These are phyloP conservation scores for Penicillium lagena DNA, from an alignment of 495 filamentous ascomycete species.

Conservation along the genomic window DNA sequence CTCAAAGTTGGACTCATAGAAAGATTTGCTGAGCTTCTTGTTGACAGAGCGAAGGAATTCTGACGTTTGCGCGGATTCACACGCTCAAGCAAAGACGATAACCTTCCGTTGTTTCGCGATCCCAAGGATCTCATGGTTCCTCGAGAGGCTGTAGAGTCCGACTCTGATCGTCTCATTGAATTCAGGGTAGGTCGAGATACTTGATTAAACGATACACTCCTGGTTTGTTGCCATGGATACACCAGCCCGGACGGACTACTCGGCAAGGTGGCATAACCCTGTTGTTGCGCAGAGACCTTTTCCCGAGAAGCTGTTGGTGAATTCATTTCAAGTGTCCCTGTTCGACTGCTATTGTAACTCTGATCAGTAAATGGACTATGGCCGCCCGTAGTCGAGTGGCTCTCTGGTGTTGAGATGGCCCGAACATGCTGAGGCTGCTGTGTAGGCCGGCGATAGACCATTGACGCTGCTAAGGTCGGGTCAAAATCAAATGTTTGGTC, in stretches of 20 bases:
- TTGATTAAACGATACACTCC: conserved; percentile 14
- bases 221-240: conserved; percentile 17
- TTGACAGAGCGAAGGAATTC: conserved; percentile 1
- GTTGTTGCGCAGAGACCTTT: not conserved
- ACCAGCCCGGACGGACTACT: conserved; percentile 16
- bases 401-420: conserved; percentile 5
- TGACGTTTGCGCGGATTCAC: conserved; percentile 15
- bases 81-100: conserved; percentile 19
- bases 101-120: conserved; percentile 11
- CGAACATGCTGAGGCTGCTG: conserved; percentile 3
- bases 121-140: conserved; percentile 4
- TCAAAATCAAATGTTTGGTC: conserved; percentile 31
- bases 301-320: not conserved
- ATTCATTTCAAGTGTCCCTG: conserved; percentile 2
- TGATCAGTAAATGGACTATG: conserved; percentile 15
- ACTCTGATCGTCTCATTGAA: conserved; percentile 15
- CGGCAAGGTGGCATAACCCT: conserved; percentile 9
- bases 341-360: conserved; percentile 14
- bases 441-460: conserved; percentile 21
- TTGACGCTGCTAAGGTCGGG: conserved; percentile 16
- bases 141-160: conserved; percentile 15
- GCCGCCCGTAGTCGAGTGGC: not conserved
- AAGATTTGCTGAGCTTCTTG: conserved; percentile 5
- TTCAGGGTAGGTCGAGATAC: not conserved
- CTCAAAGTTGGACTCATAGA: not conserved